Evolutionary conservation across 2,329 filamentous ascomycete genomes (phyloP), one percentile per base, ranked within the genome.

Genomic region (Dactylellina drechsleri): DNA sequence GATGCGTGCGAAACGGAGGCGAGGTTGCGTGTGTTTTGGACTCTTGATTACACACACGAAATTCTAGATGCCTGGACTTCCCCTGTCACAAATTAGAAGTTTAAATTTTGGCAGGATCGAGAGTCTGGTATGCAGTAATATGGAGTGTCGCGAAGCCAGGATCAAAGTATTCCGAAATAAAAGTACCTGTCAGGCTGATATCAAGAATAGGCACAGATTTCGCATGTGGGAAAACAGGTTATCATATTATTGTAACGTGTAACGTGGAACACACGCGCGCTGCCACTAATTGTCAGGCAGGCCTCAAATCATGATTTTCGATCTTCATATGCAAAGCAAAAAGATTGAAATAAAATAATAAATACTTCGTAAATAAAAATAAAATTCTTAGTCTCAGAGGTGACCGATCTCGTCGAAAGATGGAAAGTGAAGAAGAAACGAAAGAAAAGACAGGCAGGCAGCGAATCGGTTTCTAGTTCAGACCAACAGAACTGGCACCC

Each of bases 221-320:
- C 12, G 13, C 20, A 53, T 53, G 40, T 23, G 20, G 50, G 18
- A 23, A 28, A 53, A n/a, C 4, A 28, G 18, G 16, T 23, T 23
- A 23, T 23, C 31, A 36, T 36, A 36, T 36, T 36, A 43, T 49
- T 60, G 41, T 36, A 60, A 60, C 57, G 26, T 60, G 57, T 20
- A 31, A 60, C 57, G 31, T 60, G 57, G 47, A 49, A 36, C 57
- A 60, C 40, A 20, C 31, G 57, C 41, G 23, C 31, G 20, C 47
- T 49, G 23, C 57, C 57, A 23, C 40, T 47, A 20, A 28, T 23
- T 2, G 23, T 23, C 23, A 59, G 56, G 18, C 56, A 47, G 16
- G 41, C 56, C 36, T n/a, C 10, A n/a, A 23, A 23, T 23, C 23
- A 36, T 36, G 31, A 5, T 28, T 28, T 7, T 28, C 26, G 26